Evolutionary conservation across 108 stramenopile genomes (phyloP).

Genomic region (Hondaea fermentalgiana): DNA sequence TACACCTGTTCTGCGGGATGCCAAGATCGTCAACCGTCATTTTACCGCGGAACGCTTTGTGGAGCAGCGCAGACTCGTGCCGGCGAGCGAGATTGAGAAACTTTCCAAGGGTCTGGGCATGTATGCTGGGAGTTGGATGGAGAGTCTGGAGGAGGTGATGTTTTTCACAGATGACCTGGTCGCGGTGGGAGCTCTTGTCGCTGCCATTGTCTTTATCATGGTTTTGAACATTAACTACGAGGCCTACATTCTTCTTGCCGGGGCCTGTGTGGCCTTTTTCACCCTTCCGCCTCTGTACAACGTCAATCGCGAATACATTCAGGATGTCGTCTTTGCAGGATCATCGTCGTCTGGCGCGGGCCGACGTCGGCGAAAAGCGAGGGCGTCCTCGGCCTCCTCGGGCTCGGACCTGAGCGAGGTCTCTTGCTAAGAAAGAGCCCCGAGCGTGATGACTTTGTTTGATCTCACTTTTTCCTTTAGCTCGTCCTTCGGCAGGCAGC

Average conservation of each 20-base stretch:
- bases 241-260: neutral
- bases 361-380: too few relatives aligned
- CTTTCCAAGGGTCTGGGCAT: neutral
- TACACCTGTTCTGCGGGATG: neutral
- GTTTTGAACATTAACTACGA: neutral
- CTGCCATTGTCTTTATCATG: neutral
- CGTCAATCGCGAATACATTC: neutral
- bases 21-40: neutral
- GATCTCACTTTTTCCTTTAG: too few relatives aligned
- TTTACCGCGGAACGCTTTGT: slow-evolving; percentile 2
- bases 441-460: too few relatives aligned
- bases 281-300: neutral
- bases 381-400: too few relatives aligned
- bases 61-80: neutral
- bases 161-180: neutral
- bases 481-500: too few relatives aligned
- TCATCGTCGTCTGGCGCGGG: too few relatives aligned
- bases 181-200: neutral
- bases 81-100: neutral
- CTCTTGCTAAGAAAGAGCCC: too few relatives aligned
- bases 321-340: neutral
- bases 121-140: neutral
- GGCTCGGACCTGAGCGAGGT: too few relatives aligned
- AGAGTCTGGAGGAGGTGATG: neutral
- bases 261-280: neutral